A percentile compares a stretch with the other conserved stretches of the same genome.
Conservation (phyloP, 1,284 basidiomycete genomes). For the Heterobasidion occidentale region DNA sequence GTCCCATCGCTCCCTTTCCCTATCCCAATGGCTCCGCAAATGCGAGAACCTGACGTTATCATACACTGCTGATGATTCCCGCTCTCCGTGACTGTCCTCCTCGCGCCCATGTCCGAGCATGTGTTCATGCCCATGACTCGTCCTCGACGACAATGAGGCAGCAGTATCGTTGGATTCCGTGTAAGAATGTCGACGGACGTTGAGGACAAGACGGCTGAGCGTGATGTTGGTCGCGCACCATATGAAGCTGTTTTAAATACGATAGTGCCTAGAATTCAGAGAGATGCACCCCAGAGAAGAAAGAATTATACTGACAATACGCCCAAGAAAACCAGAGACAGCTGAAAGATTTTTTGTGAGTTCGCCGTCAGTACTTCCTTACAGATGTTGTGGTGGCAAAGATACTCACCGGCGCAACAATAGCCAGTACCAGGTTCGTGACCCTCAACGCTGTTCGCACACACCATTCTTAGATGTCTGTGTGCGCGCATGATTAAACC, state of each 20-base stretch:
- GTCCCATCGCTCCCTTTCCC: too few species aligned
- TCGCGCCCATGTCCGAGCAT: too few species aligned
- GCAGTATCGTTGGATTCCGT: too few species aligned
- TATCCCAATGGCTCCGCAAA: too few species aligned
- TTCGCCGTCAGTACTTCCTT: not conserved
- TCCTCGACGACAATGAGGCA: too few species aligned
- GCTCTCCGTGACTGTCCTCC: too few species aligned
- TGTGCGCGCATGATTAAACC: too few species aligned
- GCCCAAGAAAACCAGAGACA: not conserved
- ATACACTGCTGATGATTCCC: too few species aligned
- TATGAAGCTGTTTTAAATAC: not conserved
- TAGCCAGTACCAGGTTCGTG: not conserved
- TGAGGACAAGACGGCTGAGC: not conserved
- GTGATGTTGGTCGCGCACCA: not conserved
- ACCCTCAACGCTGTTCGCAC: not conserved
- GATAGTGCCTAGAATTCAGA: not conserved
- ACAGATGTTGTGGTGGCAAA: not conserved
- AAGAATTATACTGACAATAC: not conserved
- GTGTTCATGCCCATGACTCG: too few species aligned
- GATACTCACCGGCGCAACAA: not conserved
- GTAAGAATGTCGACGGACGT: not conserved
- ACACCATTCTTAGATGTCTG: too few species aligned
- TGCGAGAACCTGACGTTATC: too few species aligned
- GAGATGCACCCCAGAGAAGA: not conserved
- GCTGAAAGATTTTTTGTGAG: not conserved